Evolutionary conservation across 2,329 filamentous ascomycete species (phyloP).

Genomic region (Colletotrichum falcatum): DNA sequence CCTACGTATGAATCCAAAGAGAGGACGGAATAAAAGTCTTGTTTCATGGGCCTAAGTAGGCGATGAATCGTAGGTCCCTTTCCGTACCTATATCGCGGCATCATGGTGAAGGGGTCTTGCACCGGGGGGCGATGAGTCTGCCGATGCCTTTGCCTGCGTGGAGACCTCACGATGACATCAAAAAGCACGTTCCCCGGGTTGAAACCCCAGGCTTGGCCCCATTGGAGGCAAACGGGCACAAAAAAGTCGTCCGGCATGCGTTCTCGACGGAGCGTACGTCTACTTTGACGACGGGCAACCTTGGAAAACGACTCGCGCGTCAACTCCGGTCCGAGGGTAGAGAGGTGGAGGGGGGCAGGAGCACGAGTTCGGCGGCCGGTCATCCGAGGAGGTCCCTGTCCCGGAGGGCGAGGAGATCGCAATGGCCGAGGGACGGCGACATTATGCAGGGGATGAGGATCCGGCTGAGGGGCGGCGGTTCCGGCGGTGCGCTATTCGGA

Average conservation of each 20-base stretch:
- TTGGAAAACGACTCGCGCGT: slow-evolving; percentile 54
- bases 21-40: too few relatives aligned
- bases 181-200: too few relatives aligned
- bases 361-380: slow-evolving; percentile 48
- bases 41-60: background rate
- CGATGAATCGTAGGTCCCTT: background rate
- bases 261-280: slow-evolving; percentile 55
- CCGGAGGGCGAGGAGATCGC: slow-evolving; percentile 45
- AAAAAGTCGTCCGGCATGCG: too few relatives aligned
- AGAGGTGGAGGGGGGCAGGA: slow-evolving; percentile 31
- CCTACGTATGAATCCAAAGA: background rate
- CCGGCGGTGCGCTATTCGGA: slow-evolving; percentile 42
- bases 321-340: slow-evolving; percentile 53
- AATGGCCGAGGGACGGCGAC: slow-evolving; percentile 43
- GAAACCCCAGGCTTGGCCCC: too few relatives aligned
- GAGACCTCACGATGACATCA: too few relatives aligned
- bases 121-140: too few relatives aligned
- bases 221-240: too few relatives aligned
- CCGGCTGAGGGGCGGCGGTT: slow-evolving; percentile 42
- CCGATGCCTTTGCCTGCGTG: too few relatives aligned
- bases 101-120: slow-evolving; percentile 17
- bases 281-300: too few relatives aligned
- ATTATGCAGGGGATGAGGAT: slow-evolving; percentile 44
- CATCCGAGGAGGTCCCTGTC: slow-evolving; percentile 44
- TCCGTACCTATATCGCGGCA: slow-evolving; percentile 17